phyloP scores from a whole-genome alignment of 2,329 filamentous ascomycete genomes.

The Byssothecium circinans region DNA sequence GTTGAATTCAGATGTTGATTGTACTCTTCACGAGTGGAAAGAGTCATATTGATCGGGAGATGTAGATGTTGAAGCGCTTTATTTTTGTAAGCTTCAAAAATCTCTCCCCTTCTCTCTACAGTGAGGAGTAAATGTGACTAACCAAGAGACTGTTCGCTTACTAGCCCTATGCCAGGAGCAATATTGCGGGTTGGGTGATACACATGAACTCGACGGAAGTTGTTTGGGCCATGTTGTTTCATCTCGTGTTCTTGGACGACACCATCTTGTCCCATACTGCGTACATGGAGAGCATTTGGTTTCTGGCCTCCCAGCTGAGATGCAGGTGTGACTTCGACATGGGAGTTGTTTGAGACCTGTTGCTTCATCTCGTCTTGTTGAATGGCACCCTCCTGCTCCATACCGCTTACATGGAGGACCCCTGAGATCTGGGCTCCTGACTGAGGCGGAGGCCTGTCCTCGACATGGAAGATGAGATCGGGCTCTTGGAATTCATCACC shows the following conservation, averaged over 20 bases:
- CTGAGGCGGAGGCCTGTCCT: neutral
- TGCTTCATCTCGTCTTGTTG: too few relatives aligned
- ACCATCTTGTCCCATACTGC: neutral
- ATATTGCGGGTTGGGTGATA: neutral
- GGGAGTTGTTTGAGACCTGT: too few relatives aligned
- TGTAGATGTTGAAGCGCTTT: too few relatives aligned
- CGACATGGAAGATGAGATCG: slow-evolving; percentile 2
- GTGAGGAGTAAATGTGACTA: neutral
- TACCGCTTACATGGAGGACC: too few relatives aligned
- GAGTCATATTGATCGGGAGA: too few relatives aligned
- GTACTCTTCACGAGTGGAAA: neutral
- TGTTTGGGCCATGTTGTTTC: neutral
- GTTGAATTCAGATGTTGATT: neutral
- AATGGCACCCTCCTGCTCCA: too few relatives aligned
- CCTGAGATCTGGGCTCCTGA: neutral
- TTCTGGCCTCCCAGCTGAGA: too few relatives aligned
- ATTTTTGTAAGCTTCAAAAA: too few relatives aligned
- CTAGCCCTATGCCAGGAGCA: neutral
- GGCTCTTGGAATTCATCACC: neutral
- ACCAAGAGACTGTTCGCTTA: neutral
- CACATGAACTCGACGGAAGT: neutral
- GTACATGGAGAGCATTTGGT: too few relatives aligned
- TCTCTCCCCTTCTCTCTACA: too few relatives aligned
- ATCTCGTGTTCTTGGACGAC: neutral
- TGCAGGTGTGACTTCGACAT: too few relatives aligned